Conservation (phyloP, 495 filamentous ascomycete species). For the Thermothielavioides terrestris region DNA sequence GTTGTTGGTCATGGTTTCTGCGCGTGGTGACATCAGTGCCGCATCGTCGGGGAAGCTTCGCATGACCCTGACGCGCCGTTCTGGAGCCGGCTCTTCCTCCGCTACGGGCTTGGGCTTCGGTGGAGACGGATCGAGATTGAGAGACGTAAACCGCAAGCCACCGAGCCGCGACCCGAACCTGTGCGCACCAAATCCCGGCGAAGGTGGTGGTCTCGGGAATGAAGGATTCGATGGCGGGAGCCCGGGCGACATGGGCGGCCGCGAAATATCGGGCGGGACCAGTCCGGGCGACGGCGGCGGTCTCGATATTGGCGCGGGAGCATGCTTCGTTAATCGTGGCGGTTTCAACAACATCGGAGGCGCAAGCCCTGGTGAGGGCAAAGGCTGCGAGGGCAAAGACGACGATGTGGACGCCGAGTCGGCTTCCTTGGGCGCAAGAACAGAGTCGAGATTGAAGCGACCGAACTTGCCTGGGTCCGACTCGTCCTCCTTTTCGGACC, state of each 20-base stretch:
- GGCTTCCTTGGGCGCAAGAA: constrained; percentile 11
- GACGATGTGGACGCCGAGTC: constrained; percentile 22
- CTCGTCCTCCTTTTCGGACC: constrained; percentile 39
- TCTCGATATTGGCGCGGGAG: constrained; percentile 12
- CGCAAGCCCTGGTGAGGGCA: constrained; percentile 15
- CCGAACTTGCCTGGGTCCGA: constrained; percentile 28
- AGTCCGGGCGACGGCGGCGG: constrained; percentile 22
- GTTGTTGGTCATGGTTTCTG: constrained; percentile 46
- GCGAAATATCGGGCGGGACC: constrained; percentile 1
- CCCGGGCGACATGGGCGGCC: constrained; percentile 19
- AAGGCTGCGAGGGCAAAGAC: constrained; percentile 21
- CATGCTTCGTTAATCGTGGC: constrained; percentile 1
- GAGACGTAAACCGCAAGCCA: constrained; percentile 27
- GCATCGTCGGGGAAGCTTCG: constrained; percentile 29
- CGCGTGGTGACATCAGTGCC: constrained; percentile 43
- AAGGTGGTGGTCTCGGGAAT: constrained; percentile 28
- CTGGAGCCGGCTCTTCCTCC: constrained; percentile 16
- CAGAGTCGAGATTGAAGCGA: constrained; percentile 31
- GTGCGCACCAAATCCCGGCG: constrained; percentile 34
- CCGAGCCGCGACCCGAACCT: constrained; percentile 20
- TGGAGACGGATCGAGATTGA: constrained; percentile 18
- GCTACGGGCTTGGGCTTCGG: constrained; percentile 4
- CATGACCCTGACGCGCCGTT: constrained; percentile 24
- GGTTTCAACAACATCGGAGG: constrained; percentile 7
- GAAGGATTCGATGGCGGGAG: constrained; percentile 13